Base-by-base conservation (phyloP, 352 stramenopile genomes). In the Globisporangium lucens region DNA sequence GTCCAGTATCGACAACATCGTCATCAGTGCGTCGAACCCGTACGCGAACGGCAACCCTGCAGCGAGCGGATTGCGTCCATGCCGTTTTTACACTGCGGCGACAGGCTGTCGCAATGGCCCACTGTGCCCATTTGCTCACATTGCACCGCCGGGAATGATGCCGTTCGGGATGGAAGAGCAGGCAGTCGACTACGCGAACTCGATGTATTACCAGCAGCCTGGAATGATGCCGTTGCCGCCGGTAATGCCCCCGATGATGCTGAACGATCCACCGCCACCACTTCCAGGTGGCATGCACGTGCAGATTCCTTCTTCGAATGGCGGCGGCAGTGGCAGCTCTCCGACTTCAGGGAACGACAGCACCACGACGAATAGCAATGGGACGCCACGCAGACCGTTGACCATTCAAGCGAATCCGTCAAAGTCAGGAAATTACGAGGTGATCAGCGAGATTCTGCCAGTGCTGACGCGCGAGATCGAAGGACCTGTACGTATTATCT, bases 401-500 rank as follows among this genome's bases (percentile, higher is more conserved):
- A 80, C 90, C 52, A 89, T 91, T 56, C 82, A 91, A 64, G 73
- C 80, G 43, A 91, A 93, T 35, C 77, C 80, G 41, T 78, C 76
- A 27, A 89, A 87, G 64, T 85, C 82, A 24, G 68, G 65, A n/a
- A 84, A 86, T 58, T 80, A 81, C 64, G 85, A 93, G 65, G 76
- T 83, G 13, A 90, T 91, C 65, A 89, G 82, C 58, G 85, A 91
- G 70, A 89, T 93, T 52, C 65, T 89, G 36, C 85, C 85, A 9
- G 85, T 93, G 49, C 69, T 91, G 33, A 91, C 85, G 49, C 75
- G 85, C 59, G 83, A 90, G 36, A 91, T 93, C 65, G 77, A 91
- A 78, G 83, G 83, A 71, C 85, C 85, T 57, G 85, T 93, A 61
- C 74, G 49, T 35, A 30, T 68, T 43, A 55, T 58, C 1, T 56